phyloP scores from a whole-genome alignment of 257 asterid species.

The Nicotiana tabacum region DNA sequence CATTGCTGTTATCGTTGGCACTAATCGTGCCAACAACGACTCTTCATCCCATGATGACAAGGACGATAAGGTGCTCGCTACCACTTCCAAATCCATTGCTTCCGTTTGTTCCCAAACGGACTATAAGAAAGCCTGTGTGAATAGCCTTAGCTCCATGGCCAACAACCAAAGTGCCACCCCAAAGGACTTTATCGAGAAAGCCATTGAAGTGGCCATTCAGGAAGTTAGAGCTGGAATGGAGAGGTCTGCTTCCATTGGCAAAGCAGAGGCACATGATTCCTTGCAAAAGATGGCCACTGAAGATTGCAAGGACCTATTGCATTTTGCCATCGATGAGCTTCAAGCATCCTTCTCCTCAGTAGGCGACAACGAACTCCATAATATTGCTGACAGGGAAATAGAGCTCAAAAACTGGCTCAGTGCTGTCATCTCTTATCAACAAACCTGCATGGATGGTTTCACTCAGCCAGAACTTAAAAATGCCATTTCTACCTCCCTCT shows the following conservation, averaged over 20 bases:
- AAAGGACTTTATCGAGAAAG: conserved; percentile 28
- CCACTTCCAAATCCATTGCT: conserved; percentile 23
- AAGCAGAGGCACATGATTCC: conserved; percentile 24
- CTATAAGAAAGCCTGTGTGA: conserved; percentile 25
- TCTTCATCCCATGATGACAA: not conserved
- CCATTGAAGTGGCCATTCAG: conserved; percentile 21
- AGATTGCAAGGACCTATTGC: conserved; percentile 37
- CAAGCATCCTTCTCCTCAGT: conserved; percentile 34
- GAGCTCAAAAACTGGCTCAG: conserved; percentile 48
- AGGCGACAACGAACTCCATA: conserved; percentile 23
- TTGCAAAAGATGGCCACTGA: conserved; percentile 41
- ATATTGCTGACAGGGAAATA: conserved; percentile 9
- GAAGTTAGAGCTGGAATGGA: conserved; percentile 27
- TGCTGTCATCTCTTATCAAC: conserved; percentile 38
- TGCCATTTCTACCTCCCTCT: conserved; percentile 12
- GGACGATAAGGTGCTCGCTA: conserved; percentile 2
- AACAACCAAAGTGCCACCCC: conserved; percentile 20
- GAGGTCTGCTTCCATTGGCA: conserved; percentile 12
- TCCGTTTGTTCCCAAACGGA: conserved; percentile 33
- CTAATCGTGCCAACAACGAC: not conserved
- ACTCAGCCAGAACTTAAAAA: conserved; percentile 19
- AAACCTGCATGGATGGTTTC: conserved; percentile 40
- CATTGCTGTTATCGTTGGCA: conserved; percentile 12
- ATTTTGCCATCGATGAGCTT: conserved; percentile 38
- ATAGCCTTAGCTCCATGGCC: conserved; percentile 23